phyloP scores from a whole-genome alignment of 2,329 filamentous ascomycete species.

The Alternaria brassicae region DNA sequence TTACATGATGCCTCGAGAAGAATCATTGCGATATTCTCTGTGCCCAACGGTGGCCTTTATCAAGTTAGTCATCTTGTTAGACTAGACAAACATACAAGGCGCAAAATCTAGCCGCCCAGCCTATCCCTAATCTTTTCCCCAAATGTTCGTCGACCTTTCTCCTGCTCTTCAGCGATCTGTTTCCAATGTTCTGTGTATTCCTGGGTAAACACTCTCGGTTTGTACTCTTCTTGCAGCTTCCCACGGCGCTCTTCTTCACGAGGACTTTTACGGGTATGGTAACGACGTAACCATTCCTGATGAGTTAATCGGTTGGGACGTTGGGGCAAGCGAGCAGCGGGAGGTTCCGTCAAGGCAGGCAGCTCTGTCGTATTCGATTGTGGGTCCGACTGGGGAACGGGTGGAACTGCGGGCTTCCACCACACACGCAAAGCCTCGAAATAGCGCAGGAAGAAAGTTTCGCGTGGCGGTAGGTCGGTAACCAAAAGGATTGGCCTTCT shows the following conservation, averaged over 20 bases:
- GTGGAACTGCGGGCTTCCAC: constrained; percentile 10
- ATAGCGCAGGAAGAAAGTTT: constrained; percentile 7
- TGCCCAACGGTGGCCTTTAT: background rate
- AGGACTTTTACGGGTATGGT: background rate
- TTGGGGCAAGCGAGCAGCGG: background rate
- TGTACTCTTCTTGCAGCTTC: background rate
- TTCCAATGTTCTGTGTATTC: constrained; percentile 5
- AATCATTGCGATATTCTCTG: background rate
- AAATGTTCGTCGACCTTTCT: constrained; percentile 5
- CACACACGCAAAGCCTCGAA: constrained; percentile 13
- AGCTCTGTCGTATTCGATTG: background rate
- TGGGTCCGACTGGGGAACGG: background rate
- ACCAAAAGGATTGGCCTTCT: background rate
- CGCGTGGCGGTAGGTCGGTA: background rate
- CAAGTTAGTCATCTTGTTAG: background rate
- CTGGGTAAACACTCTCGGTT: background rate
- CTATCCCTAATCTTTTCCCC: constrained; percentile 3
- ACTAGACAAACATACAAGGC: background rate
- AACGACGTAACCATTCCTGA: background rate
- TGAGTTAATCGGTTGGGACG: background rate
- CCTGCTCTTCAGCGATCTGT: constrained; percentile 6
- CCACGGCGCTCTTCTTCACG: background rate
- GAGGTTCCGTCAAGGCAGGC: background rate
- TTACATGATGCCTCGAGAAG: background rate
- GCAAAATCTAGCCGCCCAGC: background rate